phyloP scores from a whole-genome alignment of 345 rosid genomes.

The Populus euphratica region DNA sequence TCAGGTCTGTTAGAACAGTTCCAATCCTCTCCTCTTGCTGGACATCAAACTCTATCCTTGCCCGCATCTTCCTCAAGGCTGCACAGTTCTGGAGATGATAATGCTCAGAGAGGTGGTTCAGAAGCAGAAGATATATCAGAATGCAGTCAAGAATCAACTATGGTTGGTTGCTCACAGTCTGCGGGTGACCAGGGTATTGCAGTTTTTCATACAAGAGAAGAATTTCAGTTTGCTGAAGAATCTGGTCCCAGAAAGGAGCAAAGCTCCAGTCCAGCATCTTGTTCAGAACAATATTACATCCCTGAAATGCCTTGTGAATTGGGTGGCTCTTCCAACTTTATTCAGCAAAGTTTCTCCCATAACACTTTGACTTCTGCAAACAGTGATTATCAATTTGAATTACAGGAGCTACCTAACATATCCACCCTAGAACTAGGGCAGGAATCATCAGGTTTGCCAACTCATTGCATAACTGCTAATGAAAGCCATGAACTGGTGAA shows the following conservation, averaged over 20 bases:
- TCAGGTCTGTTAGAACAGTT: conserved; percentile 85
- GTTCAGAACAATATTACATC: conserved; percentile 54
- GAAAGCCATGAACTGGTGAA: conserved; percentile 42
- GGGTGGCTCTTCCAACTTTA: conserved; percentile 47
- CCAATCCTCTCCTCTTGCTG: conserved; percentile 56
- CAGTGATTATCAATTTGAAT: conserved; percentile 44
- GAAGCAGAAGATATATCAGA: conserved; percentile 82
- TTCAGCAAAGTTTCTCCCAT: conserved; percentile 35
- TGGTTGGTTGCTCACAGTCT: conserved; percentile 60
- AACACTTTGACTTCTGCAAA: conserved; percentile 36
- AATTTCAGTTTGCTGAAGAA: conserved; percentile 46
- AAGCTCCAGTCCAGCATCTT: conserved; percentile 52
- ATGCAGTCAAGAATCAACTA: conserved; percentile 76
- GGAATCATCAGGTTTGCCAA: conserved; percentile 46
- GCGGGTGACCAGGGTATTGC: conserved; percentile 48
- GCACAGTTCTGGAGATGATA: conserved; percentile 69
- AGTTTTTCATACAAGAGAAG: conserved; percentile 39
- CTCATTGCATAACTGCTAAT: conserved; percentile 36
- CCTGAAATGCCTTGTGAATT: conserved; percentile 59
- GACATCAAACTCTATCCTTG: conserved; percentile 48
- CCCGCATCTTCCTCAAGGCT: conserved; percentile 61
- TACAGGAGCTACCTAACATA: conserved; percentile 41
- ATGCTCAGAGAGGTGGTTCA: conserved; percentile 41
- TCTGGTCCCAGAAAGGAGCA: conserved; percentile 44
- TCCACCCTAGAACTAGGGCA: conserved; percentile 47